Evolutionary conservation across 805 yeast genomes (phyloP).

Genomic region (Monosporozyma yasuniensis): DNA sequence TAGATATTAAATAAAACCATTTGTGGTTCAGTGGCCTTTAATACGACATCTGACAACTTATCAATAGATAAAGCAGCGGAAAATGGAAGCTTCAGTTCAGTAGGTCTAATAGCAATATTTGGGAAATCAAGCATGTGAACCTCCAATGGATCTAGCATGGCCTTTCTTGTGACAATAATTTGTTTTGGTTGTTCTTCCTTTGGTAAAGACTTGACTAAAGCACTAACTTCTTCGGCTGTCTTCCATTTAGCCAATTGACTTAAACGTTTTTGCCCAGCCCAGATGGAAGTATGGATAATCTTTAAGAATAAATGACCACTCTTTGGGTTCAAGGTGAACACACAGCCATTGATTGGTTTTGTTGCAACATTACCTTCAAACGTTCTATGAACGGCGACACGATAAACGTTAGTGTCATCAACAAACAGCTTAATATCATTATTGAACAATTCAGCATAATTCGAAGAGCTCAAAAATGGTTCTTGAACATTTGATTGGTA

Average conservation of each 20-base stretch:
- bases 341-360: slow-evolving; percentile 87
- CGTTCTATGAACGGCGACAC: slow-evolving; percentile 86
- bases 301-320: slow-evolving; percentile 85
- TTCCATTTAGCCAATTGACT: slow-evolving; percentile 96
- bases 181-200: slow-evolving; percentile 92
- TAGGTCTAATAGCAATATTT: slow-evolving; percentile 76
- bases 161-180: slow-evolving; percentile 80
- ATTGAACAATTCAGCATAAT: slow-evolving; percentile 83
- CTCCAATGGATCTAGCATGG: slow-evolving; percentile 88
- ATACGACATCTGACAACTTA: slow-evolving; percentile 66
- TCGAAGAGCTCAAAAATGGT: slow-evolving; percentile 78
- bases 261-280: slow-evolving; percentile 94
- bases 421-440: slow-evolving; percentile 76
- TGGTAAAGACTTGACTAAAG: slow-evolving; percentile 79
- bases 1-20: slow-evolving; percentile 85
- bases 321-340: slow-evolving; percentile 81
- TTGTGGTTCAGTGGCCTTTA: slow-evolving; percentile 85
- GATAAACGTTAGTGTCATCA: slow-evolving; percentile 89
- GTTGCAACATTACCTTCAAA: slow-evolving; percentile 89
- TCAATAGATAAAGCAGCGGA: slow-evolving; percentile 76
- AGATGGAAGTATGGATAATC: slow-evolving; percentile 85
- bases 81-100: slow-evolving; percentile 86
- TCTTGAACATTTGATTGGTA: slow-evolving; percentile 92
- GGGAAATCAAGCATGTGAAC: slow-evolving; percentile 97
- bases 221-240: slow-evolving; percentile 95